Conservation (phyloP, 2,329 filamentous ascomycete genomes). For the Huntiella decipiens region DNA sequence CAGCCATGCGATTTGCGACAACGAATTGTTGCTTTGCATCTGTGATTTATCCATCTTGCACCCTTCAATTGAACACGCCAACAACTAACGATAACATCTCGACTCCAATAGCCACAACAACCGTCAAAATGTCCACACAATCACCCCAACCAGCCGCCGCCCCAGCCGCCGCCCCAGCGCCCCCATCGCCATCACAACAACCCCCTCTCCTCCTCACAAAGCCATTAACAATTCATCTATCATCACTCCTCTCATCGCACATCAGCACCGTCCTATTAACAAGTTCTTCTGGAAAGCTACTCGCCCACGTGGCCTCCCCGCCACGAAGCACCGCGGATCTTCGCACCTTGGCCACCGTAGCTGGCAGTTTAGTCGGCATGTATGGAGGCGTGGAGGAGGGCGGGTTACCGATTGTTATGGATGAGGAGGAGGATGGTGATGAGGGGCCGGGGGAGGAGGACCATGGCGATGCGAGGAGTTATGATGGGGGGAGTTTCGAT, state of each 20-base stretch:
- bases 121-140: slow-evolving; percentile 12
- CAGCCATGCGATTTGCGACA: too few species aligned
- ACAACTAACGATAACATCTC: too few species aligned
- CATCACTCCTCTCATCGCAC: slow-evolving; percentile 34
- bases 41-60: too few species aligned
- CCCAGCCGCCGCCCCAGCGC: slow-evolving; percentile 20
- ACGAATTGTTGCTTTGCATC: too few species aligned
- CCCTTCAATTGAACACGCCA: too few species aligned
- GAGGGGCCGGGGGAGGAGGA: slow-evolving; percentile 14
- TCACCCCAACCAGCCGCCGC: slow-evolving; percentile 19
- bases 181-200: slow-evolving; percentile 21
- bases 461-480: slow-evolving; percentile 11
- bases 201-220: slow-evolving; percentile 46
- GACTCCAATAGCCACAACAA: not conserved
- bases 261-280: slow-evolving; percentile 42
- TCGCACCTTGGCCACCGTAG: slow-evolving; percentile 44
- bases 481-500: not conserved
- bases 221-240: slow-evolving; percentile 42
- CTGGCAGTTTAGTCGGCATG: slow-evolving; percentile 34
- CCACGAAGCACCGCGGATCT: slow-evolving; percentile 34
- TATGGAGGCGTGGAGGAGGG: slow-evolving; percentile 19
- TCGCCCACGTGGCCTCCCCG: slow-evolving; percentile 39
- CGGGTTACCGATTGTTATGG: slow-evolving; percentile 20
- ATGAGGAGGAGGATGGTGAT: slow-evolving; percentile 17
- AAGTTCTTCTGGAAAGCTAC: slow-evolving; percentile 41